Evolutionary conservation across 2,329 filamentous ascomycete genomes (phyloP), one percentile per base, ranked within the genome.

Genomic region (Microthyrium microscopicum): DNA sequence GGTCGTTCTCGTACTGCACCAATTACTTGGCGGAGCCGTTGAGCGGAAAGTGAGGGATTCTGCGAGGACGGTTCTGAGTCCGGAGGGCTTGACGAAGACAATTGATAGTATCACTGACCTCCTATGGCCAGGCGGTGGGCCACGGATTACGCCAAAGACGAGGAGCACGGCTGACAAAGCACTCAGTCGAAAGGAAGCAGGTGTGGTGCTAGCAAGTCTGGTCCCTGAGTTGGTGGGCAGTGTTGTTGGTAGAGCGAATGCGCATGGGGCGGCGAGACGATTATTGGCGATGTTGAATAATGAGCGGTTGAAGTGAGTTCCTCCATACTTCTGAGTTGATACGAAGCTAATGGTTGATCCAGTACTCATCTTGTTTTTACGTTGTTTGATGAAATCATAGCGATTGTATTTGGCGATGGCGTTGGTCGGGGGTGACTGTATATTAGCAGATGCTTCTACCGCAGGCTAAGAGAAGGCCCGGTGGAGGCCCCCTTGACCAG

Each of bases 241-340:
- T 55, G 91, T 98, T 5, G 91, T 98, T 12, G 89, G 89, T 4
- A 70, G 84, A 46, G 70, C 77, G 27, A 98, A 98, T 58, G 89
- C 91, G 12, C 80, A 91, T 52, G 78, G 77, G 36, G 89, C 89
- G 16, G 85, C 84, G 41, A 70, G 87, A 44, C 78, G 85, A 46
- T 71, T 95, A 30, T 82, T 91, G 60, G 85, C 84, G 7, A 84
- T 81, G 29, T 62, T 95, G 44, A 98, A 98, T 54, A 98, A 95
- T 56, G 68, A 73, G 38, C 68, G 83, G 42, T 61, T 98, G 44
- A 94, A 95, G 79, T 85, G 60, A 63, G 77, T 71, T 31, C n/a
- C 24, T 19, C 19, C 8, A 9, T 22, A 21, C 9, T 11, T 26
- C 13, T 19, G 24, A 9, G 5, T 24, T 8, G 16, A 16, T 31